Percentiles rank a stretch among this genome's conserved stretches.
These are phyloP conservation scores for Astrothelium subdiscretum DNA, from an alignment of 495 filamentous ascomycete species.

Conservation along the genomic window DNA sequence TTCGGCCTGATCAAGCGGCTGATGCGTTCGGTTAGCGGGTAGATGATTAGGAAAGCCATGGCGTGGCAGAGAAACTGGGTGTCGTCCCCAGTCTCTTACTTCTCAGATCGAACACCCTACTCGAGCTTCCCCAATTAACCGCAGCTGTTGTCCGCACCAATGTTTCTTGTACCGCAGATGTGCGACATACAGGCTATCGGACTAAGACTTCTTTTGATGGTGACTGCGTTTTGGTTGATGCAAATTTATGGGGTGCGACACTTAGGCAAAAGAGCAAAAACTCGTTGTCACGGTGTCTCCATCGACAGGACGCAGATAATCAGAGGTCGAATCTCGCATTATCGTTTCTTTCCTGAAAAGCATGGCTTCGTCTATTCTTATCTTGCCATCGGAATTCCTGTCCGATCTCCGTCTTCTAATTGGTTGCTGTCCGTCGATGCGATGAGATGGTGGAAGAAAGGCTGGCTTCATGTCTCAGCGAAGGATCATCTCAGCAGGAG, in stretches of 20 bases:
- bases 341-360: not conserved
- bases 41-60: not conserved
- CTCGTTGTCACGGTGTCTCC: not conserved
- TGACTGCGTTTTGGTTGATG: not conserved
- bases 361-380: not conserved
- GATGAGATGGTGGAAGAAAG: not conserved
- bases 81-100: not conserved
- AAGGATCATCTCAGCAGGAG: not conserved
- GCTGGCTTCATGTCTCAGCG: not conserved
- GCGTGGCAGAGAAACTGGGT: not conserved
- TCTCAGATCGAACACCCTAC: not conserved
- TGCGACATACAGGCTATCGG: not conserved
- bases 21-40: not conserved
- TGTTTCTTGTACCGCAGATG: not conserved
- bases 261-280: not conserved
- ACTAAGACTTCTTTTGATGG: not conserved
- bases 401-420: not conserved
- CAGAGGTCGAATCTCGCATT: not conserved
- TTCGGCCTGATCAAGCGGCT: not conserved
- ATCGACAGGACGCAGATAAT: not conserved
- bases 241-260: not conserved
- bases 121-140: not conserved
- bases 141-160: not conserved
- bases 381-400: not conserved
- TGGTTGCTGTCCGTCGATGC: not conserved